Conservation (phyloP, 2,329 filamentous ascomycete genomes). For the Calonectria hongkongensis region DNA sequence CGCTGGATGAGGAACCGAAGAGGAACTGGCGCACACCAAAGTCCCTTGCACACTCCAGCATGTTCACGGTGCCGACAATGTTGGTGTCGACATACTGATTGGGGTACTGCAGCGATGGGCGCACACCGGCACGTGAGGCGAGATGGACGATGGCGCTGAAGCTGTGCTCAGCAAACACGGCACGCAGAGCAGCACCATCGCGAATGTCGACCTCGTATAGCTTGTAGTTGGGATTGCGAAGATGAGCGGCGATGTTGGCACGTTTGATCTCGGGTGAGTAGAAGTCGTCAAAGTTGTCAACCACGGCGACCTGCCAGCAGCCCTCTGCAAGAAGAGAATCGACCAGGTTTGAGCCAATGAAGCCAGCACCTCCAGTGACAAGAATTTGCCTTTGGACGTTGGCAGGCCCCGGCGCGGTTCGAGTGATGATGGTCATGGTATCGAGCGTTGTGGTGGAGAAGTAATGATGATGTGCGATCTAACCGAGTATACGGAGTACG, state of each 20-base stretch:
- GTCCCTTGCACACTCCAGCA: slow-evolving; percentile 50
- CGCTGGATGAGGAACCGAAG: slow-evolving; percentile 51
- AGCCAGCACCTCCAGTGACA: slow-evolving; percentile 52
- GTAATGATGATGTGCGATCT: too few relatives aligned
- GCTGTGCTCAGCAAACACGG: slow-evolving; percentile 44
- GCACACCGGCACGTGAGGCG: slow-evolving; percentile 49
- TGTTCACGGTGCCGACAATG: slow-evolving; percentile 49
- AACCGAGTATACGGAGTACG: too few relatives aligned
- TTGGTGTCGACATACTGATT: slow-evolving; percentile 51
- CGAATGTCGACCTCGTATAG: slow-evolving; percentile 48
- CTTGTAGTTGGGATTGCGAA: slow-evolving; percentile 44
- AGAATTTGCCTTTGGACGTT: slow-evolving; percentile 41
- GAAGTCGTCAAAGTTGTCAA: slow-evolving; percentile 53
- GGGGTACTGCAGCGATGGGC: slow-evolving; percentile 46
- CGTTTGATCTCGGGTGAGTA: slow-evolving; percentile 49
- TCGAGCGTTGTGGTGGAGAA: not conserved
- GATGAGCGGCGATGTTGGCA: slow-evolving; percentile 48
- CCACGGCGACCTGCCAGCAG: slow-evolving; percentile 47
- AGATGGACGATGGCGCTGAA: slow-evolving; percentile 48
- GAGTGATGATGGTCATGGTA: slow-evolving; percentile 20
- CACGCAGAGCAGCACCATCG: slow-evolving; percentile 30
- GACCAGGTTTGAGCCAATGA: slow-evolving; percentile 53
- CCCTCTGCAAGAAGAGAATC: slow-evolving; percentile 47
- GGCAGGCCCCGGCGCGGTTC: not conserved
- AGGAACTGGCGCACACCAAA: slow-evolving; percentile 50